Base-by-base conservation (phyloP, 208 protist species). In the Acanthamoeba rhysodes region DNA sequence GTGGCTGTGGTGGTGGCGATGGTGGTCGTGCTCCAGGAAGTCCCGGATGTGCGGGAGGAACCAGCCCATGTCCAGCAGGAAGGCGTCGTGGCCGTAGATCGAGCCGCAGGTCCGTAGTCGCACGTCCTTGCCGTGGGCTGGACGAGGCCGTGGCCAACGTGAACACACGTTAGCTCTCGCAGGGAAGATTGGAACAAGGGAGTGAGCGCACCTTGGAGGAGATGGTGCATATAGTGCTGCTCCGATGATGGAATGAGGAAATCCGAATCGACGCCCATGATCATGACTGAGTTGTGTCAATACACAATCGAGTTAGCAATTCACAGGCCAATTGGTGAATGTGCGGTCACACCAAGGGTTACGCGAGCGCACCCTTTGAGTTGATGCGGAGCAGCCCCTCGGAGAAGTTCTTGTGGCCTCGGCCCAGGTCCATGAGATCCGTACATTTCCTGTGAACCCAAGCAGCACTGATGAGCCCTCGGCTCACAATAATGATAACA, bases 61-160 rank as follows among this genome's bases (percentile, higher is more conserved):
- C 32, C 59, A 78, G 37, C 34, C 34, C 34, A 94, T 66, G 32
- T 94, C 88, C 29, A 94, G 45, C n/a, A 94, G 66, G 88, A 94
- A 94, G 41, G 88, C 88, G 68, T 94, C 88, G 88, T 94, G 88
- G 34, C 88, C 88, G 68, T 72, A 94, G 55, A 94, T 94, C 10
- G 88, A 94, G 24, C 41, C 32, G 64, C 57, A 80, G 18, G 34
- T 72, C 8, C 68, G 32, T 22, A 94, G 57, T n/a, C 20, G 37
- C 64, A 78, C 88, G 34, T 72, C 64, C 66, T 94, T 94, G 3
- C 88, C 88, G 64, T 94, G 88, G 18, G 88, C 88, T 94, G 57
- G 57, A 4, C n/a, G 41, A 48, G 57, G 12, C 0, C 41, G 22
- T 2, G 10, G 72, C 18, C 16, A 22, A 80, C 7, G 24, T 57